These are phyloP conservation scores for Phylloporus scabripes DNA, from an alignment of 768 basidiomycete genomes.

Conservation along the genomic window DNA sequence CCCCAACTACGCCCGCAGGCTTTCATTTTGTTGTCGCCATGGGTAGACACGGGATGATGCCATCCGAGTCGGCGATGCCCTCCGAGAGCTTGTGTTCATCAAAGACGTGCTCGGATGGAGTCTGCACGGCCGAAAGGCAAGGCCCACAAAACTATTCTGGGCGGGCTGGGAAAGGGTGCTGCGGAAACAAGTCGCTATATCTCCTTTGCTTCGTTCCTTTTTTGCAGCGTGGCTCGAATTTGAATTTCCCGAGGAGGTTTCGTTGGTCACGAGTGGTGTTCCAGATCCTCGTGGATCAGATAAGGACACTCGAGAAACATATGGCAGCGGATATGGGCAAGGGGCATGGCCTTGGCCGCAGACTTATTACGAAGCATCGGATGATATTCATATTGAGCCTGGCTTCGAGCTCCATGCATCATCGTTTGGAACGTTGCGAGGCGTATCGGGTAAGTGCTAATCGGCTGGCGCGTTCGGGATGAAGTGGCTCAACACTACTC, in stretches of 20 bases:
- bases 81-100: slow-evolving; percentile 1
- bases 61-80: slow-evolving; percentile 11
- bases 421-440: slow-evolving; percentile 40
- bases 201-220: slow-evolving; percentile 45
- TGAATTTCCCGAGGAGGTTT: slow-evolving; percentile 29
- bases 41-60: slow-evolving; percentile 11
- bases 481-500: slow-evolving; percentile 17
- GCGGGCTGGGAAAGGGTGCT: slow-evolving; percentile 33
- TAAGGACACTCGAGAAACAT: slow-evolving; percentile 19
- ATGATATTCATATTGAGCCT: slow-evolving; percentile 39
- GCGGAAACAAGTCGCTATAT: slow-evolving; percentile 48
- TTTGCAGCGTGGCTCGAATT: slow-evolving; percentile 31
- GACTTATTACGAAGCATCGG: slow-evolving; percentile 25
- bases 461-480: slow-evolving; percentile 33
- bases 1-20: slow-evolving; percentile 11
- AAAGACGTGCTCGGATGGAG: slow-evolving; percentile 25
- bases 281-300: slow-evolving; percentile 35
- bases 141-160: slow-evolving; percentile 39
- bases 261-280: slow-evolving; percentile 25
- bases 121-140: slow-evolving; percentile 22
- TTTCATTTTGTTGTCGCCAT: slow-evolving; percentile 18
- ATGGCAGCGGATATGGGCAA: slow-evolving; percentile 32
- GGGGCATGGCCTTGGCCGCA: slow-evolving; percentile 18
- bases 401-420: slow-evolving; percentile 47
- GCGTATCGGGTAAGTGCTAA: slow-evolving; percentile 41